Base-by-base conservation (phyloP, 345 rosid genomes). In the Excoecaria cochinchinensis region DNA sequence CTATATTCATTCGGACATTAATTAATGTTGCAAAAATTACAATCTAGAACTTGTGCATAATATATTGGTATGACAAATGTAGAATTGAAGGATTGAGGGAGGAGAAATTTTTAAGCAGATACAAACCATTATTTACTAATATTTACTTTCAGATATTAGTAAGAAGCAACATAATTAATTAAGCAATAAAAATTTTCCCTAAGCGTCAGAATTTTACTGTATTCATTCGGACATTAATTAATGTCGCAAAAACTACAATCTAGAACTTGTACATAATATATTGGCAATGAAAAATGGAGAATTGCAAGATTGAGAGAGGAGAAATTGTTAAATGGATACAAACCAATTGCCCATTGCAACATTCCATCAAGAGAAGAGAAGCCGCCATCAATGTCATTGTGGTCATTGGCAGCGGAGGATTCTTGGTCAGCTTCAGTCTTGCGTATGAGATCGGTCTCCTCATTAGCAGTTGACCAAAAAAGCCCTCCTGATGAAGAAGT, bases 291-390 rank as follows among this genome's bases (percentile, higher is more conserved):
- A 1, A 8, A 44, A 3, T 44, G 48, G 46, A 42, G 46, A 8
- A 42, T 42, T 42, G 24, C 59, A 44, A 39, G 17, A 59, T 2
- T 4, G 38, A 6, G 19, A 5, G 17, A 63, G 31, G 38, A 36
- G 40, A 36, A 9, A 11, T 40, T n/a, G 48, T 17, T 48, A 39
- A 1, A 17, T 12, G 16, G 11, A 17, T 11, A 75, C 40, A 25
- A 52, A 93, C 98, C 99, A 69, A 95, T 93, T 38, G 97, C 99
- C 99, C 99, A 95, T 79, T 90, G 96, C 76, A 95, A 73, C 94
- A 95, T 92, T 64, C 97, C 93, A 6, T 95, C 99, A 2, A 95
- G 86, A 31, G 98, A 88, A 78, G 98, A 90, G 63, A 92, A 92
- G n/a, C 96, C 97, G 55, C 98, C 96, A 68, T 95, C 99, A 21